Evolutionary conservation across 2,329 filamentous ascomycete genomes (phyloP).

Genomic region (Elsinoe fawcettii): DNA sequence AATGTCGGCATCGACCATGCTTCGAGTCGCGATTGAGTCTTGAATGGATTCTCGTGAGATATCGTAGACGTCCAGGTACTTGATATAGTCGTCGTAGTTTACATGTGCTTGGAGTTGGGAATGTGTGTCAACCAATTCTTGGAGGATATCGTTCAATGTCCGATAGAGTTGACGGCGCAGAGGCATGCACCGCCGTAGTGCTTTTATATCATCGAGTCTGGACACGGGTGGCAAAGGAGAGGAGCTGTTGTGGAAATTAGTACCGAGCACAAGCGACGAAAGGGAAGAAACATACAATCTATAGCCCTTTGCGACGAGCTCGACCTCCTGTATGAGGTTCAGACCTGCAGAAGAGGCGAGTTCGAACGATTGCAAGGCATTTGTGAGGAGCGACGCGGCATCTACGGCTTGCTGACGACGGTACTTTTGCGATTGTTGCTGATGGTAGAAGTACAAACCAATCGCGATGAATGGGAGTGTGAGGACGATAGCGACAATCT

Average conservation of each 20-base stretch:
- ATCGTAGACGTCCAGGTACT: slow-evolving; percentile 70
- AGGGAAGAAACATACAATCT: slow-evolving; percentile 54
- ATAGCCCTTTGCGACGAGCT: slow-evolving; percentile 85
- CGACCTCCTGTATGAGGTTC: slow-evolving; percentile 85
- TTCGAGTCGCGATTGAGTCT: slow-evolving; percentile 41
- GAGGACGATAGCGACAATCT: slow-evolving; percentile 39
- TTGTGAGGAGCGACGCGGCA: slow-evolving; percentile 60
- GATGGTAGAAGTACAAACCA: slow-evolving; percentile 62
- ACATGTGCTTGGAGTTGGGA: slow-evolving; percentile 63
- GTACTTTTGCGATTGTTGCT: slow-evolving; percentile 74
- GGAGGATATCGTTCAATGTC: slow-evolving; percentile 62
- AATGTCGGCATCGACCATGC: slow-evolving; percentile 65
- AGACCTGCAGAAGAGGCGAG: slow-evolving; percentile 66
- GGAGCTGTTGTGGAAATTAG: slow-evolving; percentile 50
- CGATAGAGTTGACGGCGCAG: slow-evolving; percentile 68
- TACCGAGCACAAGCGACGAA: slow-evolving; percentile 16
- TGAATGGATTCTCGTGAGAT: slow-evolving; percentile 40
- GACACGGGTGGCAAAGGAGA: slow-evolving; percentile 86
- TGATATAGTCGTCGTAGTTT: slow-evolving; percentile 74
- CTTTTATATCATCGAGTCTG: slow-evolving; percentile 69
- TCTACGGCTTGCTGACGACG: slow-evolving; percentile 66
- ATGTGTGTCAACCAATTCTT: slow-evolving; percentile 64
- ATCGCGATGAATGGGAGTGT: slow-evolving; percentile 48
- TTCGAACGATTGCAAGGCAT: slow-evolving; percentile 73
- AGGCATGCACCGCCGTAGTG: slow-evolving; percentile 66